phyloP scores from a whole-genome alignment of 352 stramenopile species.

The Phytophthora hybrid region DNA sequence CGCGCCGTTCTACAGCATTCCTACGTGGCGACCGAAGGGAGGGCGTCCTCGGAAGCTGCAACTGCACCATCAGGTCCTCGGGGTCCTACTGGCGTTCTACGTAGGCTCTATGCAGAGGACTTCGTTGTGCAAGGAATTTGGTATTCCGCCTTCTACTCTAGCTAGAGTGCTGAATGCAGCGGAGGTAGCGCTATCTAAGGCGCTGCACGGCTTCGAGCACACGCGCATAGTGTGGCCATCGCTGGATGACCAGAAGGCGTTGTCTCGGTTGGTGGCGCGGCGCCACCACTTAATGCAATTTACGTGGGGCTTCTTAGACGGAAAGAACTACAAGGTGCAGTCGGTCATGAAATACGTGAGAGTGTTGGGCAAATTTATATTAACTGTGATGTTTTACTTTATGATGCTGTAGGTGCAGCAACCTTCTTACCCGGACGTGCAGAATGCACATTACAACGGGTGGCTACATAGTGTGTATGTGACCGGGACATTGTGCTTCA shows the following conservation, averaged over 20 bases:
- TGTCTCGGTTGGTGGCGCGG: neutral
- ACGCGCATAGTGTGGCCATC: slow-evolving; percentile 2
- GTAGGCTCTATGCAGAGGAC: neutral
- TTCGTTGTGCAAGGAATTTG: neutral
- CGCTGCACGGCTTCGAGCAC: neutral
- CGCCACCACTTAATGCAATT: too few species aligned
- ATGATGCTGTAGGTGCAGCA: too few species aligned
- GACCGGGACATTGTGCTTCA: too few species aligned
- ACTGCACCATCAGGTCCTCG: neutral
- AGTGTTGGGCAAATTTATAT: too few species aligned
- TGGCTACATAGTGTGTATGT: too few species aligned
- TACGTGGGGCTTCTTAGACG: too few species aligned
- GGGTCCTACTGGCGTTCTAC: neutral
- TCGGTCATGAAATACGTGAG: too few species aligned
- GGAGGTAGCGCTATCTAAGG: neutral
- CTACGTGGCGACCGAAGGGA: neutral
- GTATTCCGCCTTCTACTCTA: too few species aligned
- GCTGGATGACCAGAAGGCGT: neutral
- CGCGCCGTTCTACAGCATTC: neutral
- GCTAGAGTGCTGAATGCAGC: neutral
- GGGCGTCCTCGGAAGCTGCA: neutral
- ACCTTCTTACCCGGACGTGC: too few species aligned
- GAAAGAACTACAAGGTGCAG: too few species aligned
- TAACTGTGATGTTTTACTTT: too few species aligned
- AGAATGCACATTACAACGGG: too few species aligned